A percentile compares a stretch with the other conserved stretches of the same genome.
These are phyloP conservation scores for Termitomyces bulborhizus DNA, from an alignment of 768 basidiomycete species.

Conservation along the genomic window DNA sequence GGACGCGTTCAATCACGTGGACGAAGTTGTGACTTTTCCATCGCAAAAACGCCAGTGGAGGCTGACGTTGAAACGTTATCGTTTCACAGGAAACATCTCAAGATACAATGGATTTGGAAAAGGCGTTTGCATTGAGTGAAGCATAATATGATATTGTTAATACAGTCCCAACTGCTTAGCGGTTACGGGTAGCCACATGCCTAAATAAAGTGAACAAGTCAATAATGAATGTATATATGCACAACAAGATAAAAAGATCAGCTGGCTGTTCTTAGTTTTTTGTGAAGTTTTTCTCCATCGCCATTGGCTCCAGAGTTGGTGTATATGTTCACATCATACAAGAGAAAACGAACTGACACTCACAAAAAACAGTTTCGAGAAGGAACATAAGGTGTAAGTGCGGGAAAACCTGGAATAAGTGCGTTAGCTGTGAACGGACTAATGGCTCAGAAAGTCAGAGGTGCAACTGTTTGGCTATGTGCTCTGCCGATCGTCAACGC, in stretches of 20 bases:
- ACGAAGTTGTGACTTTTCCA: background rate
- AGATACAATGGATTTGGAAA: background rate
- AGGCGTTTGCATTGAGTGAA: background rate
- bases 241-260: conserved; percentile 25
- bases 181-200: background rate
- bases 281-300: conserved; percentile 36
- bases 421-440: background rate
- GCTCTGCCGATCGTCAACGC: conserved; percentile 65
- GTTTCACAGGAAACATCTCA: too few species aligned
- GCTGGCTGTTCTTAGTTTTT: conserved; percentile 63
- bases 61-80: too few species aligned
- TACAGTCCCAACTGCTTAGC: too few species aligned
- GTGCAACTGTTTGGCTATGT: conserved; percentile 65
- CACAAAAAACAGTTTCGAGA: conserved; percentile 3
- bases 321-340: conserved; percentile 40
- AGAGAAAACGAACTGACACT: conserved; percentile 8
- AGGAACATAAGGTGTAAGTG: too few species aligned
- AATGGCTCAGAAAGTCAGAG: conserved; percentile 36
- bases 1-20: background rate
- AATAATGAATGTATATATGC: background rate
- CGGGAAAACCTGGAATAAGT: background rate
- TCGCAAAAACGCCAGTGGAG: too few species aligned
- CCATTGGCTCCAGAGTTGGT: conserved; percentile 39
- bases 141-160: too few species aligned
- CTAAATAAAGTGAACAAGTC: background rate